These are phyloP conservation scores for Ustulina deusta DNA, from an alignment of 2,329 filamentous ascomycete species.

Conservation along the genomic window DNA sequence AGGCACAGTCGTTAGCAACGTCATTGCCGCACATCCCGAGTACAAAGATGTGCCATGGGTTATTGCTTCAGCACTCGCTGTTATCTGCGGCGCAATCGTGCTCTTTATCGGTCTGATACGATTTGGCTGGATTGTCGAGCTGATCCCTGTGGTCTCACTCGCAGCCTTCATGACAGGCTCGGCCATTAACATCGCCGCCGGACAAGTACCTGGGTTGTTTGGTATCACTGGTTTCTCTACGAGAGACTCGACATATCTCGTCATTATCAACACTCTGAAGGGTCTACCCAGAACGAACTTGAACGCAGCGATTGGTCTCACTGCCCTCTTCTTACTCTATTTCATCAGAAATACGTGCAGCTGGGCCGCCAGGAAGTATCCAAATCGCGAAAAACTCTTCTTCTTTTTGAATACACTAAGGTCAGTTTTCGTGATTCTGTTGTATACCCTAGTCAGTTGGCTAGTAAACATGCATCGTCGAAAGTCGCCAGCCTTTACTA, in stretches of 20 bases:
- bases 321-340: conserved; percentile 82
- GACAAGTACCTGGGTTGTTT: conserved; percentile 85
- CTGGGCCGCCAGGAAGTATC: conserved; percentile 74
- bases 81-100: conserved; percentile 83
- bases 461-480: conserved; percentile 79
- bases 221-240: conserved; percentile 82
- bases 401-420: conserved; percentile 94
- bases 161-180: conserved; percentile 98
- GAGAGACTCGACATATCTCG: conserved; percentile 80
- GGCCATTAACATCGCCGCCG: conserved; percentile 85
- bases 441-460: conserved; percentile 93
- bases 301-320: conserved; percentile 92
- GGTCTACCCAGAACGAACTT: conserved; percentile 73
- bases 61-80: conserved; percentile 81
- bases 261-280: conserved; percentile 86
- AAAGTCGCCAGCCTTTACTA: conserved; percentile 74
- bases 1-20: conserved; percentile 80
- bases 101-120: conserved; percentile 82
- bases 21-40: conserved; percentile 67
- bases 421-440: conserved; percentile 88
- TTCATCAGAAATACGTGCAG: conserved; percentile 75
- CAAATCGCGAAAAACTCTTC: conserved; percentile 76
- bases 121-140: conserved; percentile 89
- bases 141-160: conserved; percentile 90
- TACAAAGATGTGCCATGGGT: conserved; percentile 64